These are phyloP conservation scores for Monilinia laxa DNA, from an alignment of 2,329 filamentous ascomycete genomes.

Conservation along the genomic window DNA sequence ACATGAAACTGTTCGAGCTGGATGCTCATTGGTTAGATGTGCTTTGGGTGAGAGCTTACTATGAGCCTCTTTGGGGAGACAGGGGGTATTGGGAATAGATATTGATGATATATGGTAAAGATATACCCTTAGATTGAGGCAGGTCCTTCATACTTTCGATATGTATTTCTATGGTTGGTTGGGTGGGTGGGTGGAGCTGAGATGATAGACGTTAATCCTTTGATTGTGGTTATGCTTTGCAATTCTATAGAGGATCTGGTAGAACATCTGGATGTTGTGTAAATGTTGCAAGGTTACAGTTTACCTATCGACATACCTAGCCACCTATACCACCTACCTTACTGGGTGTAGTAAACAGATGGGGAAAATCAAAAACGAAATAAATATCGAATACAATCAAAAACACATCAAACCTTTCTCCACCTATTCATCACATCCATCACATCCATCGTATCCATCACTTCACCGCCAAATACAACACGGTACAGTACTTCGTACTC, in stretches of 20 bases:
- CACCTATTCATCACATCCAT: background rate
- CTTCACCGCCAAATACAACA: background rate
- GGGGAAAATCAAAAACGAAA: no score
- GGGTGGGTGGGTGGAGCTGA: no score
- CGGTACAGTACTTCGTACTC: no score
- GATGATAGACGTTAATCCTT: no score
- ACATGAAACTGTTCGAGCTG: conserved; percentile 83
- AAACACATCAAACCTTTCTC: background rate
- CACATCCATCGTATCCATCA: background rate
- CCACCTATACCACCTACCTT: no score
- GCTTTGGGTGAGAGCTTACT: conserved; percentile 88
- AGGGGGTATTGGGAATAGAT: background rate
- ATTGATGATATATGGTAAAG: background rate
- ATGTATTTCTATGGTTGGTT: background rate
- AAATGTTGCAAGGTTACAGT: no score
- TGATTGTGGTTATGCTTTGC: no score
- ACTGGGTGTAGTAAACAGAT: no score
- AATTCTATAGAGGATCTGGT: no score
- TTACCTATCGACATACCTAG: no score
- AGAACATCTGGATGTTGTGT: no score
- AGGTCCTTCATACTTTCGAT: conserved; percentile 3
- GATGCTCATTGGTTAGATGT: conserved; percentile 87
- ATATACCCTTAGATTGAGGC: conserved; percentile 10
- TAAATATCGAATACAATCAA: background rate
- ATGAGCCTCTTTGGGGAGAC: conserved; percentile 44